Base-by-base conservation (phyloP, 176 grass and related monocot genomes). In the Carex pumila region DNA sequence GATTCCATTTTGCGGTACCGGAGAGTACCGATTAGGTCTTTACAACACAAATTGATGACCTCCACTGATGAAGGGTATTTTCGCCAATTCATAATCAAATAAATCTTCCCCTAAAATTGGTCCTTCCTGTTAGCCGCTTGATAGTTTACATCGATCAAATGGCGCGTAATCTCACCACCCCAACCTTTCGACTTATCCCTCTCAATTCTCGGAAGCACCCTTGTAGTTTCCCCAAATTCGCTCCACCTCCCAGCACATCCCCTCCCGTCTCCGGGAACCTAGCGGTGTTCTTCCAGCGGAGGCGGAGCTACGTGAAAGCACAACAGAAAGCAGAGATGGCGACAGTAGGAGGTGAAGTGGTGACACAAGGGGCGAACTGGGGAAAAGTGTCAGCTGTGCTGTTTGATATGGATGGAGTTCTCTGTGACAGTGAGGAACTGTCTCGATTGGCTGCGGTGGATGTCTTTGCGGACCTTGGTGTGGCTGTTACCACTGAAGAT, bases 401-500 rank as follows among this genome's bases (percentile, higher is more conserved):
- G 80, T 99, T 99, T 75, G 93, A 99, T 65, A 99, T 95, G 91
- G 96, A 99, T 58, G 91, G 93, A 80, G 96, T 95, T 47, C 91
- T 99, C 61, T 99, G 96, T 87, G 84, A 99, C 85, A 99, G 96
- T 73, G 93, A 95, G 88, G 96, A 95, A 87, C 88, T 89, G 2
- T 99, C 96, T 60, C 86, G 88, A 29, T 80, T 85, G 61, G 96
- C 96, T 50, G 96, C 70, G 53, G 96, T 99, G 6, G 93, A 94
- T 47, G 77, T 99, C 53, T 99, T 95, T 83, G 87, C 96, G 15
- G 96, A 93, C 69, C 92, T 99, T 86, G 93, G 96, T 41, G 93
- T 99, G 75, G 76, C 90, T 43, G 96, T 95, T 73, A 91, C 87
- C 15, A 84, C 87, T 30, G 93, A 99, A n/a, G 96, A 99, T 87